Evolutionary conservation across 768 basidiomycete species (phyloP), one percentile per base, ranked within the genome.

Genomic region (Tylopilus intermedius): DNA sequence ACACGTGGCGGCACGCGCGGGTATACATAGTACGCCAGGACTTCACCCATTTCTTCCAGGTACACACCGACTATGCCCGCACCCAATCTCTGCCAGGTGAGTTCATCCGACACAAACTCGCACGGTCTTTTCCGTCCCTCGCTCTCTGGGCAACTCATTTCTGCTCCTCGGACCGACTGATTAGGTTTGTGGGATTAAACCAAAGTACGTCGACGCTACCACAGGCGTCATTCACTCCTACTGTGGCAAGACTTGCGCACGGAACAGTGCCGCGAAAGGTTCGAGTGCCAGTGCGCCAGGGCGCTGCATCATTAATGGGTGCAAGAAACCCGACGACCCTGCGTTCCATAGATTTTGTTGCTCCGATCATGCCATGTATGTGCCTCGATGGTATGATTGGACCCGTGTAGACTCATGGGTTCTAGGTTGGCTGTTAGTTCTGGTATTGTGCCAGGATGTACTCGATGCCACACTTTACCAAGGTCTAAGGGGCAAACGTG

Each of bases 181-280:
- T 53, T 56, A 84, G 83, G 74, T 75, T 52, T 85, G 83, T 66
- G 77, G 79, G 13, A 72, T 72, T 53, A 82, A 76, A 64, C 80
- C 82, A 13, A 84, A 80, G 71, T 84, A 77, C 62, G 66, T 81
- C n/a, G 83, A 83, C 58, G 30, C 62, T n/a, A 75, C 78, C n/a
- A 75, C 78, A 54, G 83, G 83, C 15, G 66, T 72, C 55, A 74
- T 74, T 56, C 81, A 84, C 59, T 74, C 77, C 30, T 85, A 79
- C 62, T 84, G 83, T 60, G 75, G 83, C 58, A 79, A 74, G 58
- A 81, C 76, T 46, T 84, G 83, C 62, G 83, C 83, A 49, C 72
- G 79, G 43, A 75, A 18, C 18, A 18, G 22, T 39, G 51, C 60
- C 32, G 49, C 68, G 33, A 61, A 60, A 55, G 74, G 62, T 4